Base-by-base conservation (phyloP, 2,329 filamentous ascomycete species). In the Hirsutella thompsonii region DNA sequence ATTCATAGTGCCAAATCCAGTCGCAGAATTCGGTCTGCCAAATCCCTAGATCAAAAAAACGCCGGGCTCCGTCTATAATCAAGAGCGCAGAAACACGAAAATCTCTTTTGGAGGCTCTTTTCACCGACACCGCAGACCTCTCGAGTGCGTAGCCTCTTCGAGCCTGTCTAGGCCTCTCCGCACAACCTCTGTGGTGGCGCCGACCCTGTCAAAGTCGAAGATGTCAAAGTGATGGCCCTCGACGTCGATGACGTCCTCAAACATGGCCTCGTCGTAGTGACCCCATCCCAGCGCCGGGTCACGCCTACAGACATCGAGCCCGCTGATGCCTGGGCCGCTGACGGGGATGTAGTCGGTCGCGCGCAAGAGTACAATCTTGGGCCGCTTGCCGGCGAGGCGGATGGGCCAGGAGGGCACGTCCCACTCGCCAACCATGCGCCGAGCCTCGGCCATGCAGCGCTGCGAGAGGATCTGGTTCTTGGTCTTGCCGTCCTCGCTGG, bases 191-290 rank as follows among this genome's bases (percentile, higher is more conserved):
- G 59, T 54, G 14, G 54, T 59, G 6, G 43, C 52, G 1, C 46
- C 41, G 28, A 60, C 50, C 29, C 52, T 52, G 8, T 53, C 43
- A 33, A 49, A 52, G 2, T 52, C 51, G 48, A 72, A 72, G 32
- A 72, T 54, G 40, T 61, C 61, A 45, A 69, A 76, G 46, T 76
- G 72, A 42, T 74, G 62, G 0, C 72, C 70, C 1, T 69, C 59
- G 2, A 74, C 57, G 10, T 70, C 64, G n/a, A 72, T 44, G 2
- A 72, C 58, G 11, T 62, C 52, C 20, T 54, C 52, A 10, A 76
- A 62, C 49, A 74, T 58, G 19, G 55, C 54, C 21, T 57, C 56
- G 19, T 63, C 55, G 36, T 76, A 72, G 8, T 46, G 38, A 2
- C 63, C 64, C 72, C 72, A 76, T 9, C 71, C 71, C 2, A 76